These are phyloP conservation scores for Zygosaccharomyces gambellarensis DNA, from an alignment of 805 yeast genomes.

Conservation along the genomic window DNA sequence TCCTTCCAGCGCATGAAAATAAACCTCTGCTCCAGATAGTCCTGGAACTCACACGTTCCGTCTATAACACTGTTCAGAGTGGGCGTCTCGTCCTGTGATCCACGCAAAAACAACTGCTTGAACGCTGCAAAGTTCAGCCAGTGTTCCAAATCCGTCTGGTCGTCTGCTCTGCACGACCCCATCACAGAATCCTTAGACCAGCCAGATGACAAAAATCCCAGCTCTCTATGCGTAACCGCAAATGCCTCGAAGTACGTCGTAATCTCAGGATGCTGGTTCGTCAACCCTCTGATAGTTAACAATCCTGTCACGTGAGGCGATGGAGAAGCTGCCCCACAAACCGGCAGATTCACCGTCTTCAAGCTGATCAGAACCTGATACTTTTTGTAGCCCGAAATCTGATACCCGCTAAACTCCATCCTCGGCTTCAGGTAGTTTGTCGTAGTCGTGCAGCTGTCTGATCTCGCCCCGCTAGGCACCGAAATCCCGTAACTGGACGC, in stretches of 20 bases:
- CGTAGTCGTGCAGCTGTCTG: constrained; percentile 4
- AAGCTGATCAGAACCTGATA: constrained; percentile 54
- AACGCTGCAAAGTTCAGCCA: constrained; percentile 57
- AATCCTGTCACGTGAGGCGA: constrained; percentile 50
- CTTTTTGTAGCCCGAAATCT: constrained; percentile 33
- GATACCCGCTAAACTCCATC: constrained; percentile 33
- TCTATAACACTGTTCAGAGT: constrained; percentile 17
- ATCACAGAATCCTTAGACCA: constrained; percentile 26
- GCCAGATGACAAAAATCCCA: constrained; percentile 30
- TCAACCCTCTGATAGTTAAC: constrained; percentile 62
- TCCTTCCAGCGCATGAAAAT: constrained; percentile 96
- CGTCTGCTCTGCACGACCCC: constrained; percentile 53
- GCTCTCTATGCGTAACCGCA: constrained; percentile 26
- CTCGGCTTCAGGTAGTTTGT: constrained; percentile 28
- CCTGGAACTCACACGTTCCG: constrained; percentile 23
- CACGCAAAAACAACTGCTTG: constrained; percentile 27
- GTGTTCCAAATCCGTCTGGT: constrained; percentile 58
- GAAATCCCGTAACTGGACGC: background rate
- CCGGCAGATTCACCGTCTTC: constrained; percentile 49
- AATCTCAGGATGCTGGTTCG: constrained; percentile 62
- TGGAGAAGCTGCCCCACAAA: constrained; percentile 26
- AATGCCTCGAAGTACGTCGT: constrained; percentile 64
- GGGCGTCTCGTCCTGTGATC: constrained; percentile 6
- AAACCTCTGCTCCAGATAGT: constrained; percentile 40
- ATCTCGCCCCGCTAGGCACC: background rate